A percentile compares a stretch with the other conserved stretches of the same genome.
These are phyloP conservation scores for Crepidotus variabilis DNA, from an alignment of 768 basidiomycete species.

Conservation along the genomic window DNA sequence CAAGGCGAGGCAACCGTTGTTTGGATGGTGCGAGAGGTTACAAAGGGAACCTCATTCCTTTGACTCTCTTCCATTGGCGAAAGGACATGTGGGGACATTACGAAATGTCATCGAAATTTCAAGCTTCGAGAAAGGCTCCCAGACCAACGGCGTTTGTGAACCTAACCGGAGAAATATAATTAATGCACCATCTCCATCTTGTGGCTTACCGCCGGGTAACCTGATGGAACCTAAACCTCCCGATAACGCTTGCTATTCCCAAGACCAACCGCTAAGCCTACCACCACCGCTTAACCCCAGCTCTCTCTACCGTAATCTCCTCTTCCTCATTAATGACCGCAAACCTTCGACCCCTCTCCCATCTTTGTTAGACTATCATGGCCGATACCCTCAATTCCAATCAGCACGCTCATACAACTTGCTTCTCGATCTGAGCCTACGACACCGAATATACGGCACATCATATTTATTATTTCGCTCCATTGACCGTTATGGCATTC, in stretches of 20 bases:
- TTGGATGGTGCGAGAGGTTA: not conserved
- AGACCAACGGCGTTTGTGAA: not conserved
- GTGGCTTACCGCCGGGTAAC: conserved; percentile 3
- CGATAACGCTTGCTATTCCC: conserved; percentile 1
- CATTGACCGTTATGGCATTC: conserved; percentile 43
- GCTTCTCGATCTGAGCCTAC: conserved; percentile 45
- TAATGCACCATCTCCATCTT: not conserved
- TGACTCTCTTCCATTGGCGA: not conserved
- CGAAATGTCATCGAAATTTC: not conserved
- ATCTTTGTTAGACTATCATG: conserved; percentile 48
- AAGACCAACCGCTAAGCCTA: conserved; percentile 2
- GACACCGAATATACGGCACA: conserved; percentile 43
- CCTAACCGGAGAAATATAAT: not conserved
- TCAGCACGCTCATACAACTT: conserved; percentile 44
- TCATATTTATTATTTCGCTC: conserved; percentile 39
- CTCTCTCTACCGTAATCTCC: conserved; percentile 39
- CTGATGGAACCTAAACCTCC: not conserved
- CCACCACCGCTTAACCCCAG: conserved; percentile 26
- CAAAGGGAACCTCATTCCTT: not conserved
- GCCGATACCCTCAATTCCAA: conserved; percentile 29
- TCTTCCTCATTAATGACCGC: conserved; percentile 30
- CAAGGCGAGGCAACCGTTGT: not conserved
- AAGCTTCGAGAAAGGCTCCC: not conserved
- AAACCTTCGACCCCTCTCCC: conserved; percentile 28
- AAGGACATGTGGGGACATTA: not conserved